phyloP scores from a whole-genome alignment of 2,329 filamentous ascomycete species.

The Drechslera avenae region DNA sequence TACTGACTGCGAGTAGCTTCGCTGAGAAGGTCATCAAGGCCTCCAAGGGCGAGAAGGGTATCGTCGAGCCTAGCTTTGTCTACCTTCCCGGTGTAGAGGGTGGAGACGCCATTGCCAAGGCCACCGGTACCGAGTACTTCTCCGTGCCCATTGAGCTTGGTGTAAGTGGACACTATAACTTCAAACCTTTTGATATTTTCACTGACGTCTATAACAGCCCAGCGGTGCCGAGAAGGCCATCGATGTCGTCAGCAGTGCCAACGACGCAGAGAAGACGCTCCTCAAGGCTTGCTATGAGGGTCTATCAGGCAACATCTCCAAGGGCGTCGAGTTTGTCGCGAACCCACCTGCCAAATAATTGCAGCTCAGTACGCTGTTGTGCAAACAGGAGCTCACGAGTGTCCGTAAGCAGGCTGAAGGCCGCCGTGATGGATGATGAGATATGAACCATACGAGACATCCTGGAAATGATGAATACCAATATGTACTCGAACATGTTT shows the following conservation, averaged over 20 bases:
- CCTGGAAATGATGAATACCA: slow-evolving; percentile 14
- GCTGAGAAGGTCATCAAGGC: slow-evolving; percentile 94
- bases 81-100: slow-evolving; percentile 90
- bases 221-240: slow-evolving; percentile 84
- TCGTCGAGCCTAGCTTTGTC: slow-evolving; percentile 93
- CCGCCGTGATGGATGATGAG: slow-evolving; percentile 15
- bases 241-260: slow-evolving; percentile 77
- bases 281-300: slow-evolving; percentile 76
- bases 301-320: slow-evolving; percentile 89
- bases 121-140: slow-evolving; percentile 88
- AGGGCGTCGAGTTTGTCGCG: slow-evolving; percentile 88
- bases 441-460: slow-evolving; percentile 17
- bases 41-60: slow-evolving; percentile 83
- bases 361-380: background rate
- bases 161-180: slow-evolving; percentile 62
- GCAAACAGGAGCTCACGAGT: slow-evolving; percentile 8
- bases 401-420: slow-evolving; percentile 28
- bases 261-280: slow-evolving; percentile 87
- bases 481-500: background rate
- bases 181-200: background rate
- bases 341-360: slow-evolving; percentile 67
- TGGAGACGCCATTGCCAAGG: slow-evolving; percentile 83
- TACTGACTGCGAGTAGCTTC: slow-evolving; percentile 60
- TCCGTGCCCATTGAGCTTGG: slow-evolving; percentile 95
- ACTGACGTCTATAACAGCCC: slow-evolving; percentile 58